Evolutionary conservation across 345 rosid genomes (phyloP), one percentile per base, ranked within the genome.

Genomic region (Adansonia digitata): DNA sequence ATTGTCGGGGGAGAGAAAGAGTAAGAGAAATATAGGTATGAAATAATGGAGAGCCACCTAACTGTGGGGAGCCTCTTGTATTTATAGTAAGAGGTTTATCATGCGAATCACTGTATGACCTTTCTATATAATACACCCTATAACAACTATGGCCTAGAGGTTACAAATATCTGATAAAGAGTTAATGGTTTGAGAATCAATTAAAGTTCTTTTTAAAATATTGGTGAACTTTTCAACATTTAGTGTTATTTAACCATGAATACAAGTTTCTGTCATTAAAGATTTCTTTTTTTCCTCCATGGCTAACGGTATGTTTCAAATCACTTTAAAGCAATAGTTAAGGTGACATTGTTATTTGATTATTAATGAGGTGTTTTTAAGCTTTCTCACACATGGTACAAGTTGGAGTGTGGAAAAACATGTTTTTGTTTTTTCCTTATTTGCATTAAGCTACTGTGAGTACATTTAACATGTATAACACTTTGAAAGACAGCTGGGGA

Each of bases 401-500:
- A 52, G 17, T 49, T 18, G 43, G 49, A 29, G 31, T 49, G 59
- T 11, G 8, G 34, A 53, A 52, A 52, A 52, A 24, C 12, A 52
- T 52, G 31, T 0, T n/a, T n/a, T n/a, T 34, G 2, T 35, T 35
- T 34, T 52, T 22, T 4, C 49, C 29, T 73, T 18, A 10, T 48
- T 27, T n/a, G 55, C 18, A 26, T 15, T 14, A 39, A 35, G 51
- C 60, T 71, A n/a, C n/a, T n/a, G n/a, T 18, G 52, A 61, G 26
- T 61, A 39, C 11, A 1, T 53, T n/a, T 80, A 76, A 72, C 43
- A 22, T 49, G 2, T 57, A 40, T 72, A 60, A 71, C 34, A 61
- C 73, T 77, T 72, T 72, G 48, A 72, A 59, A 52, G 39, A 82
- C 91, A 92, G 97, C 88, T 92, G 68, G 93, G 94, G 79, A 88